These are phyloP conservation scores for Garcia nutans DNA, from an alignment of 345 rosid genomes.

Conservation along the genomic window DNA sequence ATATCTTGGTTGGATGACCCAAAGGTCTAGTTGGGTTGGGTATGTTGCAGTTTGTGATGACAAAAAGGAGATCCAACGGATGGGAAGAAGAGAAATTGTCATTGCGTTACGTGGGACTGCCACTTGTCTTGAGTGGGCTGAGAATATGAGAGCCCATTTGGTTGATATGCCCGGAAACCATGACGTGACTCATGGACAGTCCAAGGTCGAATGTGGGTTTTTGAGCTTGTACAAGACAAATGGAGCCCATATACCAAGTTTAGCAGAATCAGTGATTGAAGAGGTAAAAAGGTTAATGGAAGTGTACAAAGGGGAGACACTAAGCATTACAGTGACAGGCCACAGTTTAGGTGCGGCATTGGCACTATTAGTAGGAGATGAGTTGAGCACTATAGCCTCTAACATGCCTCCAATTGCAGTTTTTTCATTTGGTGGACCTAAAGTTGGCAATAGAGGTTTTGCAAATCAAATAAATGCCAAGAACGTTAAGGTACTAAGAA, in stretches of 20 bases:
- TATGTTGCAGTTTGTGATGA: constrained; percentile 93
- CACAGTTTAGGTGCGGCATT: constrained; percentile 39
- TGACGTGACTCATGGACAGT: constrained; percentile 5
- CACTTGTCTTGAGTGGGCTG: constrained; percentile 96
- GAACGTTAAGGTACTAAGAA: constrained; percentile 27
- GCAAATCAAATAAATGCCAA: constrained; percentile 15
- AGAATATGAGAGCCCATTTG: constrained; percentile 64
- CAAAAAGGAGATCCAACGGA: constrained; percentile 70
- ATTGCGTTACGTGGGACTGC: constrained; percentile 91
- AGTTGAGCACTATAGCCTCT: constrained; percentile 13
- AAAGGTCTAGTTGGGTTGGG: constrained; percentile 90
- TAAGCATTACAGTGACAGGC: constrained; percentile 36
- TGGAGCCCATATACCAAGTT: constrained; percentile 27
- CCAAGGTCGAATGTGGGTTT: constrained; percentile 32
- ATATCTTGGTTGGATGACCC: constrained; percentile 90
- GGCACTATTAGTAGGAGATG: constrained; percentile 25
- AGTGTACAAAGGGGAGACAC: constrained; percentile 23
- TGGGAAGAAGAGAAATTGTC: constrained; percentile 93
- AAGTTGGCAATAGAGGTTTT: constrained; percentile 28
- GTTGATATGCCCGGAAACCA: constrained; percentile 8
- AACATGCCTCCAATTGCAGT: constrained; percentile 32
- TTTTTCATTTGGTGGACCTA: constrained; percentile 33
- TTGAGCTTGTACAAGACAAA: constrained; percentile 28
- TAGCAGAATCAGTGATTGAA: constrained; percentile 19
- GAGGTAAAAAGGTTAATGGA: constrained; percentile 30